phyloP scores from a whole-genome alignment of 2,329 filamentous ascomycete species.

The Annulohypoxylon truncatum region DNA sequence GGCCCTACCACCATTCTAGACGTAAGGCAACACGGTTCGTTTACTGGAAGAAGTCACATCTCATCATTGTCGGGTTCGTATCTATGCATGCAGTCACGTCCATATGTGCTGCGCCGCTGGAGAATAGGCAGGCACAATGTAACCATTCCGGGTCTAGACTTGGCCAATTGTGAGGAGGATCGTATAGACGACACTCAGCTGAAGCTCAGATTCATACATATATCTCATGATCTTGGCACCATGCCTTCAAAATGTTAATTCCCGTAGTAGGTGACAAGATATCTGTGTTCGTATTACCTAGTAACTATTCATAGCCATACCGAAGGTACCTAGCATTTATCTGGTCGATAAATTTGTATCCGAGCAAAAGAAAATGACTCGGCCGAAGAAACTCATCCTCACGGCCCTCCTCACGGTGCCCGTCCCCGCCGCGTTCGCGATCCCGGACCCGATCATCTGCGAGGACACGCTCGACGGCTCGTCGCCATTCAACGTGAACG shows the following conservation, averaged over 20 bases:
- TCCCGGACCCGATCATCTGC: conserved; percentile 31
- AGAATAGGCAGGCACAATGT: background rate
- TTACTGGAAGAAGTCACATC: background rate
- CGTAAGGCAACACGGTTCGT: background rate
- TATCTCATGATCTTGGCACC: conserved; percentile 6
- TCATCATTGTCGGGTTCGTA: background rate
- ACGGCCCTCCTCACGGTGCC: background rate
- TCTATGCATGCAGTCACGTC: background rate
- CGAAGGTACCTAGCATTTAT: too few relatives aligned
- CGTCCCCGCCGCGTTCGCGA: background rate
- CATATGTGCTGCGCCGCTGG: conserved; percentile 5
- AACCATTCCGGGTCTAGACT: conserved; percentile 4
- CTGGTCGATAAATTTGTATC: background rate
- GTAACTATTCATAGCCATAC: too few relatives aligned
- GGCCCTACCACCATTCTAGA: background rate
- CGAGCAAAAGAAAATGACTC: background rate
- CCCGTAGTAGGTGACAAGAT: background rate
- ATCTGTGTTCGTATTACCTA: too few relatives aligned
- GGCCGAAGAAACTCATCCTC: background rate
- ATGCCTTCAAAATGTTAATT: background rate
- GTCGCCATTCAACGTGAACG: conserved; percentile 16
- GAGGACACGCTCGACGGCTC: conserved; percentile 33
- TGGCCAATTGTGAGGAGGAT: background rate
- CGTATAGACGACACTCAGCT: background rate
- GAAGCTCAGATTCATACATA: background rate